Evolutionary conservation across 2,329 filamentous ascomycete species (phyloP).

Genomic region (Epichloe typhina): DNA sequence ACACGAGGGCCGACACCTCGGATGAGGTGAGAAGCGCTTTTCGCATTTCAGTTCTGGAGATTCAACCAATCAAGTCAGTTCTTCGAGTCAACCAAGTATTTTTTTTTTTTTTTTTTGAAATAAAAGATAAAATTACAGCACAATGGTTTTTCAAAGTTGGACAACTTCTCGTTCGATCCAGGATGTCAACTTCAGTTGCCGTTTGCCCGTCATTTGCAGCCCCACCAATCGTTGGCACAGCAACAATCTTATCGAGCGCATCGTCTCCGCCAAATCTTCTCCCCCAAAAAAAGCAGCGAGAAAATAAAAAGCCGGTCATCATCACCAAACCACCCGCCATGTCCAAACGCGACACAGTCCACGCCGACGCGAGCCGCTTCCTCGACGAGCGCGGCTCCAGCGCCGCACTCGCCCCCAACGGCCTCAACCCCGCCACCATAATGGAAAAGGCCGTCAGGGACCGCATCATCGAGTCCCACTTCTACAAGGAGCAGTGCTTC

Average conservation of each 20-base stretch:
- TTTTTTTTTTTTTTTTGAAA: too few species aligned
- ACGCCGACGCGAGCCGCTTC: slow-evolving; percentile 71
- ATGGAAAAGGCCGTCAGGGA: slow-evolving; percentile 94
- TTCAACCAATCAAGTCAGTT: not conserved
- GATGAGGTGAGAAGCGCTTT: slow-evolving; percentile 51
- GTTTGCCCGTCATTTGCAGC: not conserved
- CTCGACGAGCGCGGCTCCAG: slow-evolving; percentile 83
- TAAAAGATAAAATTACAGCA: not conserved
- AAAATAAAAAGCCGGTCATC: not conserved
- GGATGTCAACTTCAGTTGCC: slow-evolving; percentile 9
- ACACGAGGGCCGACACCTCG: slow-evolving; percentile 57
- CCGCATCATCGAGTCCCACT: slow-evolving; percentile 88
- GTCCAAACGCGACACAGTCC: slow-evolving; percentile 40
- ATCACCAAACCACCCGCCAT: slow-evolving; percentile 12
- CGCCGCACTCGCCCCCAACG: slow-evolving; percentile 64
- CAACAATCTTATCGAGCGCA: slow-evolving; percentile 30
- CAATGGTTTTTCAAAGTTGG: not conserved
- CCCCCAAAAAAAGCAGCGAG: not conserved
- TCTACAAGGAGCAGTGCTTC: slow-evolving; percentile 99
- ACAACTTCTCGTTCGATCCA: not conserved
- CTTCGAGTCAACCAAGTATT: too few species aligned
- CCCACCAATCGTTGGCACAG: slow-evolving; percentile 22
- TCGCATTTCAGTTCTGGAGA: slow-evolving; percentile 14
- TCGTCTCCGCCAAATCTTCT: slow-evolving; percentile 1
- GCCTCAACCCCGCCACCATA: slow-evolving; percentile 86